Evolutionary conservation across 345 rosid genomes (phyloP), one percentile per base, ranked within the genome.

Genomic region (Pugionium cornutum): DNA sequence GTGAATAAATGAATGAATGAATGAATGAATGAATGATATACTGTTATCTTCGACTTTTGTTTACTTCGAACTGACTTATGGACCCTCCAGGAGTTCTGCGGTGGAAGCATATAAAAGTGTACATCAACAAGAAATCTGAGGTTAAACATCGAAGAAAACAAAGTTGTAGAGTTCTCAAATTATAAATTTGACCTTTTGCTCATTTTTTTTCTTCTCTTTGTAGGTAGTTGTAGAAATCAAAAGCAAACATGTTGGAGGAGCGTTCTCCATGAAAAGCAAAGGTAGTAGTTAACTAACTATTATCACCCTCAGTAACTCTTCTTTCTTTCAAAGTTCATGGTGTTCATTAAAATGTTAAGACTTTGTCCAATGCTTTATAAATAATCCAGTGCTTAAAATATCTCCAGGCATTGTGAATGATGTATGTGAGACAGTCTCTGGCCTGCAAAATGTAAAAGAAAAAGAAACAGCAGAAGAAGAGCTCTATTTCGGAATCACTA

Each of bases 161-260:
- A 64, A 39, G 4, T 1, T 53, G 0, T 7, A n/a, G 6, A 26
- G 4, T 60, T 51, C 1, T 66, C 10, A 1, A 25, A 31, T 39
- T 53, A 3, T 36, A n/a, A 7, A 35, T n/a, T 59, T 73, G 62
- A 66, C 3, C 4, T 37, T 53, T 60, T 53, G 1, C 25, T 44
- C 0, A 4, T 18, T 58, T 49, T 34, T 4, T 41, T 2, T 50
- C 60, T 49, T 34, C 6, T 41, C 3, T 53, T 62, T 66, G 48
- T 83, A 88, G 96, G 89, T 92, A 58, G 76, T 85, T 41, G 75
- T 85, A 48, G 84, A 82, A 76, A 81, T 89, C 45, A 94, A 88
- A 76, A 84, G 86, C 89, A 94, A 88, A 69, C 91, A 94, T 7
- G 89, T 88, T 41, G 79, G 95, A 73, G 99, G 99, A 67, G 95